Evolutionary conservation across 2,329 filamentous ascomycete genomes (phyloP).

Genomic region (Sphaerulina musiva): DNA sequence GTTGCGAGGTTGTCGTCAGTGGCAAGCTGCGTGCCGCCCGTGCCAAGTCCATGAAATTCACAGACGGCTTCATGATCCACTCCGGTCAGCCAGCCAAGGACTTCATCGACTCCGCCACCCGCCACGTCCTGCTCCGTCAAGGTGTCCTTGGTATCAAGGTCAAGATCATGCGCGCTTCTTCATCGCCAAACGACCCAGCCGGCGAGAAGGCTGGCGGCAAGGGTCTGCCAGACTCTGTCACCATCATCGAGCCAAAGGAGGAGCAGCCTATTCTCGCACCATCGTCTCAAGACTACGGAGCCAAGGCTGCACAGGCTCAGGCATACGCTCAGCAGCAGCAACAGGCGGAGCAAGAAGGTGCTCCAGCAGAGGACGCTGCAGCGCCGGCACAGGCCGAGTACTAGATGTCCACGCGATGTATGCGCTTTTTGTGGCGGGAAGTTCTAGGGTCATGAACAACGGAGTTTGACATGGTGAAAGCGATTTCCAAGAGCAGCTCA

Average conservation of each 20-base stretch:
- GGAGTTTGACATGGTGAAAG: conserved; percentile 12
- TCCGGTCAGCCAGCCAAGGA: conserved; percentile 98
- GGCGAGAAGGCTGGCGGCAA: conserved; percentile 98
- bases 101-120: conserved; percentile 98
- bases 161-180: conserved; percentile 99
- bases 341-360: conserved; percentile 27
- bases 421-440: conserved; percentile 5
- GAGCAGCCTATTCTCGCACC: conserved; percentile 92
- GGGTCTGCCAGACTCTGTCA: conserved; percentile 95
- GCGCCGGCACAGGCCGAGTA: conserved; percentile 9
- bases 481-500: conserved; percentile 1
- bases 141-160: conserved; percentile 99
- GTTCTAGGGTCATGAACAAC: conserved; percentile 14
- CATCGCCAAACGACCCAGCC: conserved; percentile 65
- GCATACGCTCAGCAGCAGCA: conserved; percentile 54
- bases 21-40: conserved; percentile 98
- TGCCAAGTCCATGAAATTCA: conserved; percentile 99
- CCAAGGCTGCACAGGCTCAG: conserved; percentile 69
- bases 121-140: conserved; percentile 99
- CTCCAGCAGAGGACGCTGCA: conserved; percentile 22
- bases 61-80: conserved; percentile 99
- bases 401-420: conserved; percentile 6
- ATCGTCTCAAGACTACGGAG: conserved; percentile 96
- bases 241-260: conserved; percentile 99
- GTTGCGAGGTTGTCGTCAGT: conserved; percentile 98